These are phyloP conservation scores for Polyporus arcularius DNA, from an alignment of 768 basidiomycete species.

Conservation along the genomic window DNA sequence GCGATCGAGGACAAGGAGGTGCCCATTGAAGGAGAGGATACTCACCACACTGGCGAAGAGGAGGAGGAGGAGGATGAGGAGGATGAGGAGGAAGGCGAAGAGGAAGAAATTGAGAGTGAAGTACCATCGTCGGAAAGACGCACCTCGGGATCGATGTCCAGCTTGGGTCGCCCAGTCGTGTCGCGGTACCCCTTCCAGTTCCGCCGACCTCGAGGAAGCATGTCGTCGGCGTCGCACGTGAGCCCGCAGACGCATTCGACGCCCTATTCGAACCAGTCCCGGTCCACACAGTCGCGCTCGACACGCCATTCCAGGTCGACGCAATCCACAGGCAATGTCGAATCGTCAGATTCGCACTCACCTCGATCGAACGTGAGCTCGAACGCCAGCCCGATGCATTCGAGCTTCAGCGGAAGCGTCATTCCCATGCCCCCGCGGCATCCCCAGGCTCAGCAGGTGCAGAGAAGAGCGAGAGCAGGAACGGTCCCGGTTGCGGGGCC, in stretches of 20 bases:
- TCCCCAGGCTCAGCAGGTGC: constrained; percentile 38
- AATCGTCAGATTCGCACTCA: constrained; percentile 53
- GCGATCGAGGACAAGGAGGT: constrained; percentile 41
- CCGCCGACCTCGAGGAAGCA: constrained; percentile 49
- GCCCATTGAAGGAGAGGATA: constrained; percentile 16
- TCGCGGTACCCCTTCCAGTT: constrained; percentile 73
- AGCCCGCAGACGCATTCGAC: constrained; percentile 33
- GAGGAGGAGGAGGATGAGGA: constrained; percentile 42
- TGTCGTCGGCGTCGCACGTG: constrained; percentile 34
- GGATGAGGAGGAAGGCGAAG: constrained; percentile 46
- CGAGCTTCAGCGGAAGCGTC: constrained; percentile 24
- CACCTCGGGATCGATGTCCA: constrained; percentile 83
- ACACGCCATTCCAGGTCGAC: constrained; percentile 44
- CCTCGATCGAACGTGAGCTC: constrained; percentile 47
- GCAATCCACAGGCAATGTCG: constrained; percentile 64
- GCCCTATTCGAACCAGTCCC: constrained; percentile 33
- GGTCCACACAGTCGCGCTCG: constrained; percentile 39
- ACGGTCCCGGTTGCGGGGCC: constrained; percentile 36
- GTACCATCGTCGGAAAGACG: constrained; percentile 55
- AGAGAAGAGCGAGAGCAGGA: constrained; percentile 40
- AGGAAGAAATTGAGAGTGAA: constrained; percentile 40
- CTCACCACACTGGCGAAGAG: constrained; percentile 22
- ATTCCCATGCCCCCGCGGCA: constrained; percentile 55
- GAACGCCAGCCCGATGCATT: constrained; percentile 23
- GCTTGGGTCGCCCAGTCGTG: constrained; percentile 73